Conservation (phyloP, 2,329 filamentous ascomycete genomes). For the Calonectria hongkongensis region DNA sequence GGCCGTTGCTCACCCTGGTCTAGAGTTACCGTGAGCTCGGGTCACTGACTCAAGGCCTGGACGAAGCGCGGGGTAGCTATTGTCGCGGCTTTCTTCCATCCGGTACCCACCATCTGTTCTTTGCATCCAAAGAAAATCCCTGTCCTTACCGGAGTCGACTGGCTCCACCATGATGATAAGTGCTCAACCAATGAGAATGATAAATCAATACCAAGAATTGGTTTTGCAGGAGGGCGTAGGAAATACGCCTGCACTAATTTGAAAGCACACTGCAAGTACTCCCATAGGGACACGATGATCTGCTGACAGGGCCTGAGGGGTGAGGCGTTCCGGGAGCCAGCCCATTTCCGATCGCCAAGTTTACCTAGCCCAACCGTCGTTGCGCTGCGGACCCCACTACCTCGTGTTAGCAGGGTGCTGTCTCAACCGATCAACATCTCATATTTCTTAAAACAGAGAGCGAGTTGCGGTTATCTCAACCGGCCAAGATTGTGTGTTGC, state of each 20-base stretch:
- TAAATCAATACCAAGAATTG: too few species aligned
- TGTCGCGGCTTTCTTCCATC: neutral
- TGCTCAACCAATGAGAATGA: neutral
- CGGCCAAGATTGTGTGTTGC: neutral
- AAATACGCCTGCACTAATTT: too few species aligned
- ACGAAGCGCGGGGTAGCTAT: conserved; percentile 14
- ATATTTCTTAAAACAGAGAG: too few species aligned
- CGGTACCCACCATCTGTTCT: neutral
- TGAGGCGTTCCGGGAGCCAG: too few species aligned
- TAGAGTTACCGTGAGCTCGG: conserved; percentile 11
- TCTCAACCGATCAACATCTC: too few species aligned
- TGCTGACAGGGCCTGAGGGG: too few species aligned
- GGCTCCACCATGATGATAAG: neutral
- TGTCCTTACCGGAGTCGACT: neutral
- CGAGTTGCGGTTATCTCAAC: neutral
- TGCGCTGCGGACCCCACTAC: too few species aligned
- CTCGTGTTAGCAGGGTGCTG: too few species aligned
- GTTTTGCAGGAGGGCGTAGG: neutral
- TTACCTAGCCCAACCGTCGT: too few species aligned
- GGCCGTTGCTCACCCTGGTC: conserved; percentile 5
- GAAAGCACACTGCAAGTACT: too few species aligned
- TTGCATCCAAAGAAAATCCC: neutral
- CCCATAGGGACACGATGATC: too few species aligned
- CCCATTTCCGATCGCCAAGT: too few species aligned
- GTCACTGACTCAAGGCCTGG: neutral